phyloP scores from a whole-genome alignment of 768 basidiomycete species.

The Panellus pusillus region DNA sequence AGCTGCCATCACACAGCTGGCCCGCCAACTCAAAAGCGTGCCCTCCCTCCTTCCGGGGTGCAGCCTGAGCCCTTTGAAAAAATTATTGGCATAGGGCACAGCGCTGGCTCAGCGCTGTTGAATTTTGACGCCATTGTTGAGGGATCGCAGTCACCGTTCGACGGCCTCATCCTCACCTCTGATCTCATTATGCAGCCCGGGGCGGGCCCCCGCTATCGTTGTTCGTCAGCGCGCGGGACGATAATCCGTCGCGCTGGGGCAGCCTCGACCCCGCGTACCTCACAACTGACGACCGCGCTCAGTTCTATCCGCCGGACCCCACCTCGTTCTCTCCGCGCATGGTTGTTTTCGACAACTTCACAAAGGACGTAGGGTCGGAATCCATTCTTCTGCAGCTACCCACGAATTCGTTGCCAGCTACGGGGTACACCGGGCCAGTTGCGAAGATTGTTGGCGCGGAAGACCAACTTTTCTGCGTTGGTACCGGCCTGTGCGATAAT shows the following conservation, averaged over 20 bases:
- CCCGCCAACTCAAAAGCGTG: neutral
- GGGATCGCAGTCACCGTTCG: neutral
- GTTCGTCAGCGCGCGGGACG: neutral
- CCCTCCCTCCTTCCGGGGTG: neutral
- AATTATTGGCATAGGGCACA: neutral
- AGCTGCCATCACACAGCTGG: neutral
- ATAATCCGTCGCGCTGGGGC: constrained; percentile 1
- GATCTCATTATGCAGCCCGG: neutral
- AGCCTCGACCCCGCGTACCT: neutral
- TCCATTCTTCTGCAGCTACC: neutral
- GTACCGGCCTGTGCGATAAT: neutral
- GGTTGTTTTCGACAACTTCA: neutral
- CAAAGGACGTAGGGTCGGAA: neutral
- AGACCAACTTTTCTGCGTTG: constrained; percentile 1
- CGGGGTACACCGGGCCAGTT: neutral
- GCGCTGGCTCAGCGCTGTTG: neutral
- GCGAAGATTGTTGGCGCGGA: constrained; percentile 1
- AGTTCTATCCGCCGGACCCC: neutral
- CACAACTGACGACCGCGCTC: neutral
- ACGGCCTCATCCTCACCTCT: neutral
- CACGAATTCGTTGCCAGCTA: neutral
- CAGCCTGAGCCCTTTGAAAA: neutral
- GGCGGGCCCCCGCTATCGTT: neutral
- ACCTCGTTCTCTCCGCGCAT: constrained; percentile 1
- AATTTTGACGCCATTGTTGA: neutral